Conservation (phyloP, 2,329 filamentous ascomycete species). For the Alternaria sp. region DNA sequence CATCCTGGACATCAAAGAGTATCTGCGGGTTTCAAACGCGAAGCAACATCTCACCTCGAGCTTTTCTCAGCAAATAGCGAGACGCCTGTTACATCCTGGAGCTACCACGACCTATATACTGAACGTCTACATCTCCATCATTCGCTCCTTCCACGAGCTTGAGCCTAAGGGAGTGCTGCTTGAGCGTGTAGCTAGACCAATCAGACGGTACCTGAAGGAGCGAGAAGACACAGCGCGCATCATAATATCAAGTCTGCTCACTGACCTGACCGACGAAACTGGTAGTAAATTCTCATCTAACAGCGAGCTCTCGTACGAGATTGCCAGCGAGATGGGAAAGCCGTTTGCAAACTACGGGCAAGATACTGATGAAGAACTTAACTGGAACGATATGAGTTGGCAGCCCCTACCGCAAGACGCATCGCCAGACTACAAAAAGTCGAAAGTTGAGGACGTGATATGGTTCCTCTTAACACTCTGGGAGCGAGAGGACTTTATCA, state of each 20-base stretch:
- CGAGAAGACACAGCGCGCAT: constrained; percentile 79
- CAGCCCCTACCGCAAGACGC: constrained; percentile 91
- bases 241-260: constrained; percentile 75
- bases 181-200: constrained; percentile 73
- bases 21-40: constrained; percentile 71
- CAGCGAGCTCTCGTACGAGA: constrained; percentile 70
- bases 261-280: constrained; percentile 61
- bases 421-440: constrained; percentile 85
- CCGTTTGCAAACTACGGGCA: constrained; percentile 62
- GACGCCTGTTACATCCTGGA: constrained; percentile 74
- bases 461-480: constrained; percentile 88
- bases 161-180: constrained; percentile 80
- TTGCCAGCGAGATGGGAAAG: constrained; percentile 70
- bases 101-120: constrained; percentile 78
- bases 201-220: constrained; percentile 78
- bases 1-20: constrained; percentile 74
- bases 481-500: constrained; percentile 92
- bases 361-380: constrained; percentile 67
- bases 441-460: constrained; percentile 88
- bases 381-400: constrained; percentile 95
- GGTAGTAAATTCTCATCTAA: constrained; percentile 58
- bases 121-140: constrained; percentile 79
- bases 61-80: constrained; percentile 71
- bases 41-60: constrained; percentile 73
- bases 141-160: constrained; percentile 75